phyloP scores from a whole-genome alignment of 2,329 filamentous ascomycete genomes.

The Cercospora canescens region DNA sequence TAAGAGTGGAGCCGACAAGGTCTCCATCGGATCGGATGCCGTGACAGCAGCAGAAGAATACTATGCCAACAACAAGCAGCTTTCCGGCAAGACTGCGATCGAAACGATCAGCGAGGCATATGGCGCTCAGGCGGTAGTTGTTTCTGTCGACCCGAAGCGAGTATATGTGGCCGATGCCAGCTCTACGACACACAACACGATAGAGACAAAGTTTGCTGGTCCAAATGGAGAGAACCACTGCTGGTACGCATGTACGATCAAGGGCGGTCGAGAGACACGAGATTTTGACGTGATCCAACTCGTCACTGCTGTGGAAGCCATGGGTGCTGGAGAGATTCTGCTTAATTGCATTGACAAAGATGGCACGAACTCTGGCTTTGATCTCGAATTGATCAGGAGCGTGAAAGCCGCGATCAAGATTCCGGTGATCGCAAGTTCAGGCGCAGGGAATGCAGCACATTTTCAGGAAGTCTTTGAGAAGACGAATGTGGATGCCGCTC shows the following conservation, averaged over 20 bases:
- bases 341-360: conserved; percentile 98
- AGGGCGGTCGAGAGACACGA: conserved; percentile 89
- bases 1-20: conserved; percentile 94
- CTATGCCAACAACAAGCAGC: conserved; percentile 66
- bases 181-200: conserved; percentile 72
- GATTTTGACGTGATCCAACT: conserved; percentile 92
- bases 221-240: conserved; percentile 77
- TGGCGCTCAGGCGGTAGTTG: conserved; percentile 94
- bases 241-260: conserved; percentile 98
- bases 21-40: conserved; percentile 93
- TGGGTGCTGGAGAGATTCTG: conserved; percentile 92
- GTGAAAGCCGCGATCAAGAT: conserved; percentile 88
- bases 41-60: conserved; percentile 92
- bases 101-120: conserved; percentile 93
- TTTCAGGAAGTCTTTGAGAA: conserved; percentile 87
- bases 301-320: conserved; percentile 84
- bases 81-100: conserved; percentile 84
- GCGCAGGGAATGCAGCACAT: conserved; percentile 82
- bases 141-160: conserved; percentile 90
- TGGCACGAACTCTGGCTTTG: conserved; percentile 91
- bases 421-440: conserved; percentile 92
- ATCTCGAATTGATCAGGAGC: conserved; percentile 84
- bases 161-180: conserved; percentile 74
- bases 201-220: conserved; percentile 69
- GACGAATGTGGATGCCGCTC: conserved; percentile 85